Percentiles rank a stretch among this genome's conserved stretches.
phyloP scores from a whole-genome alignment of 2,329 filamentous ascomycete genomes.

The Aspergillus versicolor region DNA sequence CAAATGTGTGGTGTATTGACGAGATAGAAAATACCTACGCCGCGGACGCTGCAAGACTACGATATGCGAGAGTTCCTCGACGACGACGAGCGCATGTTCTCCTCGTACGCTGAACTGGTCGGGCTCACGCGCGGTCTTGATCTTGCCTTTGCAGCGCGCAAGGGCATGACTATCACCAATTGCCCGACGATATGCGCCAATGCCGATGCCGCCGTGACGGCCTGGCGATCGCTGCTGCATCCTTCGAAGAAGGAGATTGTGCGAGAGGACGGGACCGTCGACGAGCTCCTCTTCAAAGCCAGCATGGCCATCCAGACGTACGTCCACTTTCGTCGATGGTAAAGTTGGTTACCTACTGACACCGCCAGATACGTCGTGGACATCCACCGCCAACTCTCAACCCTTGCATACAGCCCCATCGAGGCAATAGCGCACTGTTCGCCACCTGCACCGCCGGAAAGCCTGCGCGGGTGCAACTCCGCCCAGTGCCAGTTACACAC shows the following conservation, averaged over 20 bases:
- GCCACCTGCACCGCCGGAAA: conserved; percentile 16
- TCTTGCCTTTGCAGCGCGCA: conserved; percentile 23
- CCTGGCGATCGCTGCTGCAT: conserved; percentile 41
- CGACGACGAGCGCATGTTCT: conserved; percentile 22
- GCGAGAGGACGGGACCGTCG: conserved; percentile 55
- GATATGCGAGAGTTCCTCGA: conserved; percentile 30
- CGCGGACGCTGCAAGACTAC: conserved; percentile 29
- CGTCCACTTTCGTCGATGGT: not conserved
- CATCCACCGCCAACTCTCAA: conserved; percentile 40
- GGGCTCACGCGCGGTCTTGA: conserved; percentile 24
- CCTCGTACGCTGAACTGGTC: conserved; percentile 31
- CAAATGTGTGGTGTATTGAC: too few species aligned
- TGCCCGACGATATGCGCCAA: conserved; percentile 22
- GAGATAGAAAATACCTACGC: conserved; percentile 23
- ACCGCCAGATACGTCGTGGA: conserved; percentile 34
- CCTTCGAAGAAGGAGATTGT: conserved; percentile 32
- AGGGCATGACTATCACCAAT: conserved; percentile 5
- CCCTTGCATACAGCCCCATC: conserved; percentile 37
- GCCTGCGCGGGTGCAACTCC: conserved; percentile 9
- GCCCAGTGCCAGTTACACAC: conserved; percentile 38
- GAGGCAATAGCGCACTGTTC: conserved; percentile 40
- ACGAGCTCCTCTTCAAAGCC: conserved; percentile 74
- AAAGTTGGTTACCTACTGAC: not conserved
- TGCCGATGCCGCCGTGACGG: conserved; percentile 37
- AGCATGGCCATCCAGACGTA: conserved; percentile 64